Evolutionary conservation across 345 rosid genomes (phyloP), one percentile per base, ranked within the genome.

Genomic region (Barbarea vulgaris): DNA sequence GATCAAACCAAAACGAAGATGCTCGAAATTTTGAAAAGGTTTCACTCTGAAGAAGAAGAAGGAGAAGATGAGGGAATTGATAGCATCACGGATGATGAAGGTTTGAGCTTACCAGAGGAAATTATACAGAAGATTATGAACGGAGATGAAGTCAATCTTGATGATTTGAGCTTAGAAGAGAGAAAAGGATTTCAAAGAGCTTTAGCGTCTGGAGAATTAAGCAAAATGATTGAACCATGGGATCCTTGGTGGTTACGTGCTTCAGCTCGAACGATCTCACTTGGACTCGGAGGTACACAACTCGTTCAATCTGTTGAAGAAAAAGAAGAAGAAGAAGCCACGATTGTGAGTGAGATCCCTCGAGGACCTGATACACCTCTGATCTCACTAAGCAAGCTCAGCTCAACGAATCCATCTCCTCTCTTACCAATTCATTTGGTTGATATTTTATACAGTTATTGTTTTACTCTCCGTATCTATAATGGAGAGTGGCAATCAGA

Each of bases 201-300:
- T 0, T 64, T 95, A 77, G 94, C 87, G 61, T 92, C 93, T 54
- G 98, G 99, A 19, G 96, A 90, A 81, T 79, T 95, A 73, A 87
- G 99, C 74, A 95, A 81, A 82, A 79, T 90, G 90, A 90, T 92
- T 39, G 77, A 89, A 72, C 96, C 97, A 10, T 92, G 99, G 99
- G 93, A 88, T 28, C 99, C 99, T 44, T 95, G 99, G 98, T 95
- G 99, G 99, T 71, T 89, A 67, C 83, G 73, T 42, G 86, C 88
- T 83, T 84, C 89, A 60, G 96, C 96, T 33, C 73, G 81, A 74
- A 75, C 77, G 58, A 83, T 92, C 61, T 73, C 81, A 57, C 88
- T 89, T 28, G 82, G 96, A 54, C 73, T 69, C 58, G 84, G 82
- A 30, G 99, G 98, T 67, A 81, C 86, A 51, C 84, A 67, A 37